These are phyloP conservation scores for Irpex sp. DNA, from an alignment of 1,284 basidiomycete species.

Conservation along the genomic window DNA sequence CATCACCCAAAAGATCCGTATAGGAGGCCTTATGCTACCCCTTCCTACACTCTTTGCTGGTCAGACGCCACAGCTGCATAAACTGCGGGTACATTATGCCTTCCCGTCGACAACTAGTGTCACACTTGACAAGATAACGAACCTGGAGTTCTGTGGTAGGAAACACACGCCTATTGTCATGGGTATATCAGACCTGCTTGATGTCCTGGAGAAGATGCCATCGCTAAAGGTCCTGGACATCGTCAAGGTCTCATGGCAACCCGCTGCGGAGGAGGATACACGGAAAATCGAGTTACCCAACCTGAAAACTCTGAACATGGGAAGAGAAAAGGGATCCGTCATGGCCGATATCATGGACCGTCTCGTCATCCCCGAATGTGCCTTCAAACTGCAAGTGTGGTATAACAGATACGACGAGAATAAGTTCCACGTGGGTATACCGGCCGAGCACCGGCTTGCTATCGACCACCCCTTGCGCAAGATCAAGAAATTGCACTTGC, in stretches of 20 bases:
- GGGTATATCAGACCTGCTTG: conserved; percentile 20
- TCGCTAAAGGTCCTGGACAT: conserved; percentile 21
- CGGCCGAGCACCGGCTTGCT: conserved; percentile 19
- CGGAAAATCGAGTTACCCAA: conserved; percentile 19
- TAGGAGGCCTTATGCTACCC: conserved; percentile 17
- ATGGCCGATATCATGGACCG: conserved; percentile 20
- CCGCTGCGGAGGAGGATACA: conserved; percentile 17
- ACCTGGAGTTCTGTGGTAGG: conserved; percentile 23
- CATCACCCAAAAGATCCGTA: conserved; percentile 19
- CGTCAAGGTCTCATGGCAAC: conserved; percentile 19
- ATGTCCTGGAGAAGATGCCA: conserved; percentile 23
- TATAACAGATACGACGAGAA: conserved; percentile 24
- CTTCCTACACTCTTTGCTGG: conserved; percentile 22
- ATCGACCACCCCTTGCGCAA: conserved; percentile 20
- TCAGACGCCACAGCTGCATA: conserved; percentile 20
- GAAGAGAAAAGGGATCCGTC: conserved; percentile 19
- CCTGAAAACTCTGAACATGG: conserved; percentile 21
- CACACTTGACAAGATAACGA: conserved; percentile 16
- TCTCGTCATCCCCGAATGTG: conserved; percentile 23
- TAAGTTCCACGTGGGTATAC: conserved; percentile 24
- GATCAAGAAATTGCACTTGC: conserved; percentile 21
- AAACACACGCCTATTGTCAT: conserved; percentile 22
- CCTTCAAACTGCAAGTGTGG: conserved; percentile 22
- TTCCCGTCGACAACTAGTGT: conserved; percentile 17
- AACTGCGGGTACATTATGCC: conserved; percentile 21